These are phyloP conservation scores for Cystobasidium pallidum DNA, from an alignment of 1,284 basidiomycete genomes.

Conservation along the genomic window DNA sequence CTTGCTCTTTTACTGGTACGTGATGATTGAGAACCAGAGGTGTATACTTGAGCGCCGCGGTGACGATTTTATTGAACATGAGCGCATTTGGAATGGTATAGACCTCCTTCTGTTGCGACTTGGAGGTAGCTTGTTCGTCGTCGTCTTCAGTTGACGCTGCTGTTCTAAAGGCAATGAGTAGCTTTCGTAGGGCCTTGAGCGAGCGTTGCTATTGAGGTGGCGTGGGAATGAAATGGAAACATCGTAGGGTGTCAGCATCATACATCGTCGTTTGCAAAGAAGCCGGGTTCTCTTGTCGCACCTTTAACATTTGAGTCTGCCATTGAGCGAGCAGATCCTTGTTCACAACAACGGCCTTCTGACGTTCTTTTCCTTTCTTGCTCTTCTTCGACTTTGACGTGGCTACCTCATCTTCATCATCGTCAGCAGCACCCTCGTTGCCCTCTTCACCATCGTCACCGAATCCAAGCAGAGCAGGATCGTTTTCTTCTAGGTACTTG, in stretches of 20 bases:
- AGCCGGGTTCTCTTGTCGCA: too few species aligned
- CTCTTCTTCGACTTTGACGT: conserved; percentile 49
- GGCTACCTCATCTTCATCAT: conserved; percentile 54
- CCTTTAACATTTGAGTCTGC: conserved; percentile 90
- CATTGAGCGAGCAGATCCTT: conserved; percentile 74
- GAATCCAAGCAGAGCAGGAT: conserved; percentile 84
- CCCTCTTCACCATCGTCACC: conserved; percentile 50
- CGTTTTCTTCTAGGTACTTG: conserved; percentile 97
- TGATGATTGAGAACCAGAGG: conserved; percentile 87
- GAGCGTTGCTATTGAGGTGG: conserved; percentile 75
- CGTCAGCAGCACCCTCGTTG: conserved; percentile 53
- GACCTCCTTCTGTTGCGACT: conserved; percentile 43
- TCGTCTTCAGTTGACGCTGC: conserved; percentile 64
- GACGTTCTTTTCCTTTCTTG: conserved; percentile 58
- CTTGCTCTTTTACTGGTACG: conserved; percentile 79
- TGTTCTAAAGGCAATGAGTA: conserved; percentile 84
- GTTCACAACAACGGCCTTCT: conserved; percentile 63
- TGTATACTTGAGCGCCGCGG: conserved; percentile 85
- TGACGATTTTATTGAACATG: conserved; percentile 92
- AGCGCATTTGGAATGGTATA: conserved; percentile 44
- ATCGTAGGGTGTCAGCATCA: too few species aligned
- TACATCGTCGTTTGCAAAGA: too few species aligned
- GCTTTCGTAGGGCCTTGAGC: conserved; percentile 77
- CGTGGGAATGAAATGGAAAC: too few species aligned
- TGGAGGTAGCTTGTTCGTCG: conserved; percentile 34